Evolutionary conservation across 192 early-diverging fungal genomes (phyloP), one percentile per base, ranked within the genome.

Genomic region (Coemansia furcata): DNA sequence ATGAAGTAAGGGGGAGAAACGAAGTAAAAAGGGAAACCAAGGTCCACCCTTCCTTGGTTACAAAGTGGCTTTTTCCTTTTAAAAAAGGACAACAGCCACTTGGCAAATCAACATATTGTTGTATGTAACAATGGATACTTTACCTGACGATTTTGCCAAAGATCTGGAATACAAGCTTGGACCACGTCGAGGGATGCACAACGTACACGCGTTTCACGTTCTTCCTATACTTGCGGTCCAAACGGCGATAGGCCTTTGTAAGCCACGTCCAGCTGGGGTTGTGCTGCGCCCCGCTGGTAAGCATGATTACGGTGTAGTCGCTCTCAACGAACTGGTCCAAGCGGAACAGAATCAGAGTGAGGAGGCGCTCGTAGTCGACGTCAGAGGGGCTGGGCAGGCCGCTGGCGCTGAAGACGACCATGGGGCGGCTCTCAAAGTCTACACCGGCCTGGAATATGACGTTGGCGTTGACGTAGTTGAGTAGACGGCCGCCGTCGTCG

Each of bases 191-290:
- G 10, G 94, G 90, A 79, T 98, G 95, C 3, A 98, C 94, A 21
- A 98, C 87, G 75, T 92, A 93, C 0, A 98, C 75, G 39, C 85
- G 86, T 80, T 96, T 97, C 32, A 98, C 78, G 78, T 98, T 95
- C 78, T 98, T 98, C 36, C 94, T 89, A 82, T 92, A 90, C 91
- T 89, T 92, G 73, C 93, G 69, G 43, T 87, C 86, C 26, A 97
- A 66, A 12, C 87, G 82, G 4, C 89, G 74, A 64, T 97, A 95
- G 23, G 93, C 93, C 73, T 86, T 88, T 55, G 89, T 81, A 43
- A 95, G 74, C 94, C 94, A 97, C 3, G 77, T 50, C 93, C 93
- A 94, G 1, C 85, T 82, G 23, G 94, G 93, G 33, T 84, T 85
- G 71, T 93, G 84, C 47, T 83, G 49, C 3, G 88, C 88, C 26